phyloP scores from a whole-genome alignment of 139 green algal genomes.

The Picochlorum costavermella region DNA sequence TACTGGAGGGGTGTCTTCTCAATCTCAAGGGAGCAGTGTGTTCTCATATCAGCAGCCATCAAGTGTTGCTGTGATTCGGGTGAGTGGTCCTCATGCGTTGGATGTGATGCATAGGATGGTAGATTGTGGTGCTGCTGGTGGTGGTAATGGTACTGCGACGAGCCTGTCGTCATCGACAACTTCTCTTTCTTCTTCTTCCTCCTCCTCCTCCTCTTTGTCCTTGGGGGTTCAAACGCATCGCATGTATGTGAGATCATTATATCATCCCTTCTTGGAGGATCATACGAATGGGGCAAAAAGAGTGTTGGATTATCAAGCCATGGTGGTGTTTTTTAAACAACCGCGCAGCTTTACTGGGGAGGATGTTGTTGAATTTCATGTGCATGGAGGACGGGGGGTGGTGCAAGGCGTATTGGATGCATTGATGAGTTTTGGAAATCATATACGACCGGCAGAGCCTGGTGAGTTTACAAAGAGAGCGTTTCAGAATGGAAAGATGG shows the following conservation, averaged over 20 bases:
- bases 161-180: too few species aligned
- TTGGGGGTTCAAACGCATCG: too few species aligned
- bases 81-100: too few species aligned
- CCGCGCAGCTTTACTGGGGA: slow-evolving; percentile 45
- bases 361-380: slow-evolving; percentile 54
- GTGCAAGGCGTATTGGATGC: slow-evolving; percentile 34
- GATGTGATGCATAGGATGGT: too few species aligned
- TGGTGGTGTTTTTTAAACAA: slow-evolving; percentile 37
- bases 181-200: too few species aligned
- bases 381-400: slow-evolving; percentile 43
- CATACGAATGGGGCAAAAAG: neutral
- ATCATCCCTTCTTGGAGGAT: neutral
- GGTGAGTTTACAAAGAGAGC: slow-evolving; percentile 54
- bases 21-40: too few species aligned
- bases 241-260: too few species aligned
- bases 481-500: slow-evolving; percentile 30
- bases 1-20: slow-evolving; percentile 16
- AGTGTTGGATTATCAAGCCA: slow-evolving; percentile 27
- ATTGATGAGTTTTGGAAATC: slow-evolving; percentile 12
- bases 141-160: too few species aligned
- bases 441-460: slow-evolving; percentile 36
- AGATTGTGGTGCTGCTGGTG: too few species aligned
- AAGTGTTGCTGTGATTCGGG: too few species aligned
- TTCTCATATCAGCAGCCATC: too few species aligned
- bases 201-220: too few species aligned